These are phyloP conservation scores for Salvia rosmarinus DNA, from an alignment of 257 asterid genomes.

Conservation along the genomic window DNA sequence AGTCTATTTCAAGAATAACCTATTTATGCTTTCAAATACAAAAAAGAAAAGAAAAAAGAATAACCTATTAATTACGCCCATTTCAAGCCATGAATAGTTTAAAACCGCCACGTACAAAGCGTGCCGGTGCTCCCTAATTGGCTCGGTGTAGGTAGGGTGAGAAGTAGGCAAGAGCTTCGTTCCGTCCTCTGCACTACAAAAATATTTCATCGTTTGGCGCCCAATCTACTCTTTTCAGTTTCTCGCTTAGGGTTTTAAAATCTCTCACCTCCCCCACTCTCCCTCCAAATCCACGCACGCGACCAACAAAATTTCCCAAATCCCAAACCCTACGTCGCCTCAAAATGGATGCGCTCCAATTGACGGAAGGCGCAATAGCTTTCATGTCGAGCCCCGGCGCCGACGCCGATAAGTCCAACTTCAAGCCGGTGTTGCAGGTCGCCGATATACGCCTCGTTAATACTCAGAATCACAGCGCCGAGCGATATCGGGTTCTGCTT, in stretches of 20 bases:
- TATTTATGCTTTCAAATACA: too few relatives aligned
- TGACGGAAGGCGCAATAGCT: conserved; percentile 71
- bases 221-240: conserved; percentile 22
- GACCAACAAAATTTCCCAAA: conserved; percentile 9
- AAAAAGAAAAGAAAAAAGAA: too few relatives aligned
- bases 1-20: too few relatives aligned
- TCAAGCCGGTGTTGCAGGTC: conserved; percentile 76
- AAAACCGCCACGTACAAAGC: neutral
- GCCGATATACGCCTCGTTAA: conserved; percentile 55
- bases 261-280: conserved; percentile 20
- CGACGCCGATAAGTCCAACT: conserved; percentile 37
- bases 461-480: conserved; percentile 51
- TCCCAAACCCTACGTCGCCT: conserved; percentile 6
- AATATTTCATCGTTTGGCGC: conserved; percentile 42
- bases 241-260: conserved; percentile 48
- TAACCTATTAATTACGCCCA: neutral
- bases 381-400: conserved; percentile 47
- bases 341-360: conserved; percentile 46
- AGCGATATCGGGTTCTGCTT: conserved; percentile 64
- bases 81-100: neutral
- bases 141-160: conserved; percentile 24
- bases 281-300: conserved; percentile 3
- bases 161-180: conserved; percentile 20
- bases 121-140: conserved; percentile 3
- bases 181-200: neutral